Base-by-base conservation (phyloP, 2,329 filamentous ascomycete genomes). In the Ambrosiella beaveri region DNA sequence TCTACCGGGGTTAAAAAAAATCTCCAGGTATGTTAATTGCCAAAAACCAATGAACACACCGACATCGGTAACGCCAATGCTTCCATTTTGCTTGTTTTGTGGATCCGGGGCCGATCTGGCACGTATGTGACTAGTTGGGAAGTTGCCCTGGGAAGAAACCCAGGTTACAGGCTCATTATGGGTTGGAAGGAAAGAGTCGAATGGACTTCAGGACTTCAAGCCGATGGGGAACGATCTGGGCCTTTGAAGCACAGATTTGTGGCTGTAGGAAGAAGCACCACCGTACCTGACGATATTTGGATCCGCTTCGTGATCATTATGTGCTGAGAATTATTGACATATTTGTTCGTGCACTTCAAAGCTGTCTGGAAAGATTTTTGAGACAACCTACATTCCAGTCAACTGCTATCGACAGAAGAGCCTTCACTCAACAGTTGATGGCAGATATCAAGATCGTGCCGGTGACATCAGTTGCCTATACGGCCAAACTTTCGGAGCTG, bases 41-140 rank as follows among this genome's bases (percentile, higher is more conserved):
- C 47, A 35, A 51, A 6, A 27, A 35, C 47, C 44, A 47, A 37
- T 57, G 27, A 11, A 9, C 52, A 15, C 45, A 59, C 59, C 59
- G 59, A 60, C 59, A 60, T 60, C 59, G 59, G 59, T 54, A 57
- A 44, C 19, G 52, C 51, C 59, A 57, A 27, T 41, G 55, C 50
- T 51, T 54, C 36, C 39, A 55, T 55, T 57, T 49, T 58, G 40
- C 35, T 50, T 19, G 13, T 58, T 59, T 59, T 59, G 59, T 60
- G 59, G 59, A 60, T 39, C 59, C 36, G 17, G 38, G 39, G 44
- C 39, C n/a, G n/a, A 54, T 49, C 51, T 53, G 52, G 36, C n/a
- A 54, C 52, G 52, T 17, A 12, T 47, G 38, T 58, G 57, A 58
- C 57, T 58, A 51, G 56, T 36, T 57, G 37, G 37, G 53, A 19